Evolutionary conservation across 176 grass and related monocot genomes (phyloP), one percentile per base, ranked within the genome.

Genomic region (Musa troglodytarum): DNA sequence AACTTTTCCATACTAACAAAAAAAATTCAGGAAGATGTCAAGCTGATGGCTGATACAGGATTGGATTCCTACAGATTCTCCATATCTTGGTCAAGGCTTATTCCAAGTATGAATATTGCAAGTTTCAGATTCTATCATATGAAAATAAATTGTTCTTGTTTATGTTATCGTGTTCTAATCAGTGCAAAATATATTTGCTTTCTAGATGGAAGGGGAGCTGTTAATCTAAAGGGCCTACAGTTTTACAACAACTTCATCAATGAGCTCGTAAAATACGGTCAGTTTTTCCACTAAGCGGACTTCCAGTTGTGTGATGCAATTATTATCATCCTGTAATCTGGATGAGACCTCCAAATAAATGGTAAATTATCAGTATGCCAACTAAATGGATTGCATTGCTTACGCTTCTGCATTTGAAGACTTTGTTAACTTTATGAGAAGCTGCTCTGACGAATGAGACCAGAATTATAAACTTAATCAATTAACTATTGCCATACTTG

Each of bases 51-150:
- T 64, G 85, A 89, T 28, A 80, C 68, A 21, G 84, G 84, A 24
- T 49, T 93, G 8, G 90, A 93, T 66, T 85, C 90, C 49, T 93
- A 93, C 49, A 85, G 82, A 66, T 87, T 93, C 67, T 93, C 90
- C 70, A 93, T 93, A 52, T 85, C 90, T 19, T 93, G 90, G 90
- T 54, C 90, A 57, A 89, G 87, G 80, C 85, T 93, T 81, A 78
- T 93, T 17, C 87, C 90, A 85, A 25, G 87, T 90, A 74, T 16
- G 55, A 19, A n/a, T 70, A 2, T 16, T 62, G 58, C n/a, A 62
- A 62, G 1, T 43, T 68, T 43, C 11, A 16, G 9, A 49, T 49
- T 1, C 12, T 34, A 50, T 34, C 29, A 34, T 34, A 34, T 34
- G 29, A 34, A 34, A 34, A 34, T 34, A 34, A 34, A 34, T 34